Evolutionary conservation across 108 stramenopile species (phyloP).

Genomic region (Nitzschia putrida): DNA sequence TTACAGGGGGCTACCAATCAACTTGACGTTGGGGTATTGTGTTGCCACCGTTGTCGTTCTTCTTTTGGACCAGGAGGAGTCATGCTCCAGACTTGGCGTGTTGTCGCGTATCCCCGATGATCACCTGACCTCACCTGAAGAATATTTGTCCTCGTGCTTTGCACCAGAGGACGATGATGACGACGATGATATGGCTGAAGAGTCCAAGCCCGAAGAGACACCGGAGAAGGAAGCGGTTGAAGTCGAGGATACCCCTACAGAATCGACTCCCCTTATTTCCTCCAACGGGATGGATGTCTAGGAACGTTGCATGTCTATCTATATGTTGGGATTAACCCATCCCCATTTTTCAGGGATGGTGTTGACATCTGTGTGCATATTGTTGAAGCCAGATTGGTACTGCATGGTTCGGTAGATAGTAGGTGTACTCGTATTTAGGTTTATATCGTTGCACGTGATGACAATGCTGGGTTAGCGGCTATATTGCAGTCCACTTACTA

Average conservation of each 20-base stretch:
- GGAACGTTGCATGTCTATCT: too few species aligned
- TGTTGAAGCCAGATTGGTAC: too few species aligned
- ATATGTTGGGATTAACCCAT: too few species aligned
- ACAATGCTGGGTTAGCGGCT: neutral
- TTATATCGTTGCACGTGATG: too few species aligned
- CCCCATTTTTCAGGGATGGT: too few species aligned
- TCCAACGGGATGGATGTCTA: conserved; percentile 1
- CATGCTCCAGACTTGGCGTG: conserved; percentile 17
- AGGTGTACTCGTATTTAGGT: conserved; percentile 1
- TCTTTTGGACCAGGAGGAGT: conserved; percentile 22
- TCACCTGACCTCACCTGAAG: conserved; percentile 21
- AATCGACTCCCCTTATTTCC: conserved; percentile 11
- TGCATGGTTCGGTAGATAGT: neutral
- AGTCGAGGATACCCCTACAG: neutral
- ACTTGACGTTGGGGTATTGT: conserved; percentile 28
- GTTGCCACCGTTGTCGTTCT: conserved; percentile 15
- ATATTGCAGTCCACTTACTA: conserved; percentile 92
- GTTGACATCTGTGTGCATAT: too few species aligned
- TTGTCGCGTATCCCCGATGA: conserved; percentile 25
- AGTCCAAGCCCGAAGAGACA: neutral
- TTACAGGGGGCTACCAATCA: conserved; percentile 14
- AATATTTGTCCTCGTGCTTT: conserved; percentile 1
- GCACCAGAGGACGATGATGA: neutral
- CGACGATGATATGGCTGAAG: neutral
- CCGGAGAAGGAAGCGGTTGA: neutral